phyloP scores from a whole-genome alignment of 2,329 filamentous ascomycete genomes.

The Ambrosiella cleistominuta region DNA sequence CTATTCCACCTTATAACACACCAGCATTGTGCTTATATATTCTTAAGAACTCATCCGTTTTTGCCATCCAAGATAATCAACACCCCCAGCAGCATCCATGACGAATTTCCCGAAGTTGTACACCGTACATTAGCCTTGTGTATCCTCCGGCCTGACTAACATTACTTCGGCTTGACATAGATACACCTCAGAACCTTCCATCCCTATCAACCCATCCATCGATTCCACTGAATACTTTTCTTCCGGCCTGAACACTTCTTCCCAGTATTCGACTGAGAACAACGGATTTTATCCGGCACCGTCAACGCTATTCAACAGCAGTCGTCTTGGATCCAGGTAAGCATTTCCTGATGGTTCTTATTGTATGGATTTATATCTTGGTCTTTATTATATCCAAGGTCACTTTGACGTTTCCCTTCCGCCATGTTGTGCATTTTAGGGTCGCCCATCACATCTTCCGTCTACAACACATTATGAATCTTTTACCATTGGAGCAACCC shows the following conservation, averaged over 20 bases:
- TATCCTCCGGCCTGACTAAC: background rate
- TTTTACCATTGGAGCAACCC: no score
- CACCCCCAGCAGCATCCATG: no score
- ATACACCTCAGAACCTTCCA: constrained; percentile 37
- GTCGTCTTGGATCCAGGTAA: constrained; percentile 36
- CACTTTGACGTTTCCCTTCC: background rate
- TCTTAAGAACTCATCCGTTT: no score
- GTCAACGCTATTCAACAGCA: constrained; percentile 24
- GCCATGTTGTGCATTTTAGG: no score
- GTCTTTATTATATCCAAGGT: background rate
- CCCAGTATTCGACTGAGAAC: constrained; percentile 33
- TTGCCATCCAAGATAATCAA: no score
- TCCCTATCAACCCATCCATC: constrained; percentile 33
- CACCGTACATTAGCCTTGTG: background rate
- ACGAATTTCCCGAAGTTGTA: no score
- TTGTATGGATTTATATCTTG: background rate
- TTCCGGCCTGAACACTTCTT: constrained; percentile 28
- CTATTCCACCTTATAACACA: no score
- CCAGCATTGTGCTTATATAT: no score
- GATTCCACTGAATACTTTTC: constrained; percentile 30
- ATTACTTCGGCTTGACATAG: constrained; percentile 19
- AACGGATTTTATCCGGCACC: constrained; percentile 31
- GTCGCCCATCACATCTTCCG: no score
- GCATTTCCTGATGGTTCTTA: constrained; percentile 15
- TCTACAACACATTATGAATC: no score